These are phyloP conservation scores for Stagonosporopsis cucurbitacearum DNA, from an alignment of 2,329 filamentous ascomycete species.

Conservation along the genomic window DNA sequence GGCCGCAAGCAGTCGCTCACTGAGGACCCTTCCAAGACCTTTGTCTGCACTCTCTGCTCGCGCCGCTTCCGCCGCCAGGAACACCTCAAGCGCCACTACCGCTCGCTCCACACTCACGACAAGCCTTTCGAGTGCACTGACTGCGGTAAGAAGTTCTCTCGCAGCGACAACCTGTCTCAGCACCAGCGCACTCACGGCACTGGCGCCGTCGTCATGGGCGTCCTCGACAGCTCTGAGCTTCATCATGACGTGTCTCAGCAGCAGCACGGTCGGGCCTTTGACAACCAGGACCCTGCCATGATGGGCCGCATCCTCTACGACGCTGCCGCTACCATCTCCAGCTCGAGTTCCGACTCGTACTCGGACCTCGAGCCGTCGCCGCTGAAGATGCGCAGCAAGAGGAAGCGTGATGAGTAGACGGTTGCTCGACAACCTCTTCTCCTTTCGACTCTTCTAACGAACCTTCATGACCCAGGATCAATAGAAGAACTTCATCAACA, in stretches of 20 bases:
- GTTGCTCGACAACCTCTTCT: slow-evolving; percentile 22
- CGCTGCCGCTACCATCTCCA: slow-evolving; percentile 47
- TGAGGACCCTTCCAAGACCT: slow-evolving; percentile 97
- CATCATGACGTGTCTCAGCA: slow-evolving; percentile 55
- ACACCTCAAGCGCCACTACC: slow-evolving; percentile 97
- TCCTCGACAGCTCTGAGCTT: slow-evolving; percentile 74
- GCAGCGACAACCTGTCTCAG: slow-evolving; percentile 95
- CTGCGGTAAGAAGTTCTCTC: slow-evolving; percentile 99
- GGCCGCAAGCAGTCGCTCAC: slow-evolving; percentile 98
- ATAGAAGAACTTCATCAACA: slow-evolving; percentile 29
- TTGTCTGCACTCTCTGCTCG: slow-evolving; percentile 94
- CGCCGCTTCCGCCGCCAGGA: slow-evolving; percentile 98
- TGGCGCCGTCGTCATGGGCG: slow-evolving; percentile 88
- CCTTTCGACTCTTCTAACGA: slow-evolving; percentile 41
- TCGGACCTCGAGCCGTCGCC: slow-evolving; percentile 49
- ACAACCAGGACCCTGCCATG: slow-evolving; percentile 45
- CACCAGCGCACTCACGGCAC: slow-evolving; percentile 93
- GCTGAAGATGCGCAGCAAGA: slow-evolving; percentile 71
- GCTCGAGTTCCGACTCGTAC: slow-evolving; percentile 43
- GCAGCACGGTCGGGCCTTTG: slow-evolving; percentile 35
- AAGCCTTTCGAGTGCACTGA: slow-evolving; percentile 98
- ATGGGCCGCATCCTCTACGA: slow-evolving; percentile 50
- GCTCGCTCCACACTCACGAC: slow-evolving; percentile 96
- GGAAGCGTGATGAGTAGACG: slow-evolving; percentile 69
- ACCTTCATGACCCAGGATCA: slow-evolving; percentile 43